A percentile compares a stretch with the other conserved stretches of the same genome.
These are phyloP conservation scores for Mycena albidolilacea DNA, from an alignment of 768 basidiomycete genomes.

Conservation along the genomic window DNA sequence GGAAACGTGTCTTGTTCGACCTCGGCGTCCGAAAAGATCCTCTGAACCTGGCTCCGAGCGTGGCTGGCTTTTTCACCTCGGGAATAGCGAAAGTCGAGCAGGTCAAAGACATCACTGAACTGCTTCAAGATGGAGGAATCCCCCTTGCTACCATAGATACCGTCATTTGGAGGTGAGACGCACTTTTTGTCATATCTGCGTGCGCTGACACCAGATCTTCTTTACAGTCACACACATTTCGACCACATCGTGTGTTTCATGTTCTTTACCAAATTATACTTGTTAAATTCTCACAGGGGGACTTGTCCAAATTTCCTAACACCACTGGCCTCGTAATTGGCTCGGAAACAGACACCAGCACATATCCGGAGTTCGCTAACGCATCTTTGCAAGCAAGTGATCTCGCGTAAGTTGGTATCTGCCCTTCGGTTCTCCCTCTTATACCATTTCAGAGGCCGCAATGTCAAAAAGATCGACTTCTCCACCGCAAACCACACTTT, in stretches of 20 bases:
- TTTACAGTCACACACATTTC: slow-evolving; percentile 23
- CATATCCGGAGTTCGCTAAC: slow-evolving; percentile 29
- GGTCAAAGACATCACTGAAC: slow-evolving; percentile 24
- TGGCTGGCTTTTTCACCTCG: background rate
- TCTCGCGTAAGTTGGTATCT: slow-evolving; percentile 26
- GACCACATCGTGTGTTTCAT: slow-evolving; percentile 25
- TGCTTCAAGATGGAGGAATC: slow-evolving; percentile 30
- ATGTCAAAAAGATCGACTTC: slow-evolving; percentile 33
- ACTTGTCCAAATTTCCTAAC: slow-evolving; percentile 41
- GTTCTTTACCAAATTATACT: background rate
- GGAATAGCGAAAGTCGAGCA: background rate
- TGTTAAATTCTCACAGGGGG: background rate
- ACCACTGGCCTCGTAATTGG: slow-evolving; percentile 33
- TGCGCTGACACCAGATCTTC: background rate
- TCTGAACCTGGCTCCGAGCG: slow-evolving; percentile 18
- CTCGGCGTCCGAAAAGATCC: slow-evolving; percentile 35
- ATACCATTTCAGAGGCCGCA: slow-evolving; percentile 16
- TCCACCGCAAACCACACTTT: slow-evolving; percentile 20
- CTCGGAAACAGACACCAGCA: slow-evolving; percentile 21
- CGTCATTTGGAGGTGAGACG: slow-evolving; percentile 32
- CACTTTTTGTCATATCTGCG: no score
- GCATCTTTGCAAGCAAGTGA: slow-evolving; percentile 31
- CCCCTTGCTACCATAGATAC: slow-evolving; percentile 27
- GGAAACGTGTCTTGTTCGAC: slow-evolving; percentile 34
- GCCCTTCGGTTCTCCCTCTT: background rate